Percentiles rank a stretch among this genome's conserved stretches.
Evolutionary conservation across 73 alveolate species (phyloP).

Genomic region (Blepharisma japonicum): DNA sequence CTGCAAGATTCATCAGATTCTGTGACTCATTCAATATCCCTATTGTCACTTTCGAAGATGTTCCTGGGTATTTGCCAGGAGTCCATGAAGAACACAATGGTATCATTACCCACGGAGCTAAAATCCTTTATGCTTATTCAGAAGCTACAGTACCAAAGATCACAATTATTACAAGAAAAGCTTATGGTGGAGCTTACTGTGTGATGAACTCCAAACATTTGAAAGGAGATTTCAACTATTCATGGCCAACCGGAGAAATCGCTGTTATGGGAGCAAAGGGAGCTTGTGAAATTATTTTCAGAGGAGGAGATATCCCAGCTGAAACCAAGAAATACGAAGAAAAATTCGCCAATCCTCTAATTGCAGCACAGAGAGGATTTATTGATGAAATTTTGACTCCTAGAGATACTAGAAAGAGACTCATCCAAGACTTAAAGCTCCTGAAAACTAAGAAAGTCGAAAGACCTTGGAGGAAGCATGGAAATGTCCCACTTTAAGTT

Average conservation of each 20-base stretch:
- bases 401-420: conserved; percentile 39
- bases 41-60: conserved; percentile 53
- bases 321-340: conserved; percentile 51
- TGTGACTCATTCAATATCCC: conserved; percentile 71
- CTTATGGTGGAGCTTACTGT: conserved; percentile 52
- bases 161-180: conserved; percentile 65
- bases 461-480: conserved; percentile 56
- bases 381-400: conserved; percentile 61
- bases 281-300: conserved; percentile 53
- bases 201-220: too few relatives aligned
- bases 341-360: conserved; percentile 58
- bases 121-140: conserved; percentile 59
- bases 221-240: neutral
- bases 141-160: conserved; percentile 68
- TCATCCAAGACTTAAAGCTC: conserved; percentile 38
- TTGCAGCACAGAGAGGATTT: conserved; percentile 64
- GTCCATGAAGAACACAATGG: conserved; percentile 61
- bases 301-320: conserved; percentile 53
- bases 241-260: conserved; percentile 75
- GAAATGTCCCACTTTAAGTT: conserved; percentile 48
- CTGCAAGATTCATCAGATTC: conserved; percentile 66
- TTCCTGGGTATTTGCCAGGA: conserved; percentile 72
- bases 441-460: conserved; percentile 41
- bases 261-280: conserved; percentile 81
- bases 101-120: conserved; percentile 68